Evolutionary conservation across 73 alveolate species (phyloP).

Genomic region (Paramecium tetraurelia): DNA sequence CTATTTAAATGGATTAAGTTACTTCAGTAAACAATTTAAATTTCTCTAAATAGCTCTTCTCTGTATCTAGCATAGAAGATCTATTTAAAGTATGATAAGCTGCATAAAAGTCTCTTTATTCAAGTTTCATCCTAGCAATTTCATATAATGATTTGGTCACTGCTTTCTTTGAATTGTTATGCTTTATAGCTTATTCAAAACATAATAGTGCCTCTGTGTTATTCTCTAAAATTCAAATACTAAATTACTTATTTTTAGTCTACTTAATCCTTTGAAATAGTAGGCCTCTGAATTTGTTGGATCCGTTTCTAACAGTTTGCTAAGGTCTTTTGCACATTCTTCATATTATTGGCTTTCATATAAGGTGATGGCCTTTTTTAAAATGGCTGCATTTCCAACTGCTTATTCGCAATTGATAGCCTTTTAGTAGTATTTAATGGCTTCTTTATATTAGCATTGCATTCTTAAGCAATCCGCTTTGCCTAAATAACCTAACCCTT

Average conservation of each 20-base stretch:
- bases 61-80: conserved; percentile 54
- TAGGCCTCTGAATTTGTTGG: conserved; percentile 62
- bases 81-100: conserved; percentile 68
- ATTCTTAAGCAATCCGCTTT: conserved; percentile 63
- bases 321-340: conserved; percentile 50
- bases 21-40: conserved; percentile 63
- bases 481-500: conserved; percentile 67
- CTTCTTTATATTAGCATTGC: conserved; percentile 52
- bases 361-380: conserved; percentile 58
- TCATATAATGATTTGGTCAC: conserved; percentile 65
- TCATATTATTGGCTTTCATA: conserved; percentile 58
- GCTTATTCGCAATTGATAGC: conserved; percentile 60
- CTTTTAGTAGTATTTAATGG: conserved; percentile 44
- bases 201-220: conserved; percentile 58
- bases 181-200: conserved; percentile 66
- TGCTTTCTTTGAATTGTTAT: conserved; percentile 57
- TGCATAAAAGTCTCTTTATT: conserved; percentile 65
- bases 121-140: conserved; percentile 63
- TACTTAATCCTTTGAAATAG: conserved; percentile 63
- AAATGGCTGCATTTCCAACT: conserved; percentile 52
- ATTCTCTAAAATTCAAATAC: conserved; percentile 18
- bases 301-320: conserved; percentile 45
- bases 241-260: conserved; percentile 32
- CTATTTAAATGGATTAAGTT: background rate
- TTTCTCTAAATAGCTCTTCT: conserved; percentile 48